Percentiles rank a stretch among this genome's conserved stretches.
phyloP scores from a whole-genome alignment of 345 rosid species.

The Eucalyptus cloeziana region DNA sequence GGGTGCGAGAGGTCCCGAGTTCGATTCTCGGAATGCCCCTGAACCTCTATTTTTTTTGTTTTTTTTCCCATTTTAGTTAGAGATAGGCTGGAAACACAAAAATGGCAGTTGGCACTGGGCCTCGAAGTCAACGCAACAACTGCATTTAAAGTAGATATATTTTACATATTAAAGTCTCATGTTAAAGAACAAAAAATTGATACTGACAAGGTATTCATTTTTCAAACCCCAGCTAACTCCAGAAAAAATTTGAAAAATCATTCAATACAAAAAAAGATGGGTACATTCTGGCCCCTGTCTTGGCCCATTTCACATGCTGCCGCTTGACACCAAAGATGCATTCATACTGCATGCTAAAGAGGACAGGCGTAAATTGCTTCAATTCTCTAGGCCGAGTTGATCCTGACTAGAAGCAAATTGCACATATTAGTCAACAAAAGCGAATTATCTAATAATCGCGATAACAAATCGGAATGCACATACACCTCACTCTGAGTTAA shows the following conservation, averaged over 20 bases:
- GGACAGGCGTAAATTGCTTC: background rate
- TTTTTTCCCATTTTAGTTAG: background rate
- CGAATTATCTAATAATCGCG: background rate
- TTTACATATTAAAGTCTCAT: background rate
- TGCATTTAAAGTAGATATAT: background rate
- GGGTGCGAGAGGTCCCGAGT: constrained; percentile 94
- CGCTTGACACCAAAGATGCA: background rate
- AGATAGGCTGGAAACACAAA: background rate
- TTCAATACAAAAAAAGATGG: background rate
- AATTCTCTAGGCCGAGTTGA: background rate
- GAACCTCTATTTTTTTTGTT: background rate
- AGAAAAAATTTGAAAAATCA: background rate
- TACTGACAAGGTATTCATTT: background rate
- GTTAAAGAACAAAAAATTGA: background rate
- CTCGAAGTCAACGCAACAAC: background rate
- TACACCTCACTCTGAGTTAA: background rate
- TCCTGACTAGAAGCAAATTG: background rate
- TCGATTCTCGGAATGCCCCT: constrained; percentile 78
- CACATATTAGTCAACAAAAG: background rate
- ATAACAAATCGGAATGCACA: background rate
- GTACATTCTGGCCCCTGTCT: background rate
- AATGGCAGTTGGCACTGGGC: background rate
- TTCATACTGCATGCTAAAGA: background rate
- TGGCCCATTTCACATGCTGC: background rate
- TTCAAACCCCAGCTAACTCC: background rate